A percentile compares a stretch with the other conserved stretches of the same genome.
These are phyloP conservation scores for Ogataea hybrid DNA, from an alignment of 1,139 yeast genomes.

Conservation along the genomic window DNA sequence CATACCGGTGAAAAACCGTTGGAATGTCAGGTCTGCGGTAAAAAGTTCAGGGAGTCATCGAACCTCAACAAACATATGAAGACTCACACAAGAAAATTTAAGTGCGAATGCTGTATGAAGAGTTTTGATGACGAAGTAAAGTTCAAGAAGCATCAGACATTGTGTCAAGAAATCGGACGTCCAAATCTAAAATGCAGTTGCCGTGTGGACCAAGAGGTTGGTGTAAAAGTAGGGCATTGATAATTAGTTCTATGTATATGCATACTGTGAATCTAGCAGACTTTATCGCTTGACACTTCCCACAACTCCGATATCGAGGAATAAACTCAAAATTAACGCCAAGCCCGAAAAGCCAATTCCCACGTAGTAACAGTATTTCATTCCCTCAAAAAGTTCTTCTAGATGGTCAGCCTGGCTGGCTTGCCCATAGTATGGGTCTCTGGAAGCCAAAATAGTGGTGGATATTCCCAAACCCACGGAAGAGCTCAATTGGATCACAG, in stretches of 20 bases:
- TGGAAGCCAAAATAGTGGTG: constrained; percentile 36
- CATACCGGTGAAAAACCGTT: constrained; percentile 76
- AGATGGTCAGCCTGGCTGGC: constrained; percentile 25
- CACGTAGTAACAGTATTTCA: constrained; percentile 40
- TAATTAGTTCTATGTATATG: neutral
- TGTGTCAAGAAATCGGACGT: constrained; percentile 16
- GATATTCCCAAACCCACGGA: constrained; percentile 42
- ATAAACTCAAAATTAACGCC: constrained; percentile 34
- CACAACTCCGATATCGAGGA: constrained; percentile 37
- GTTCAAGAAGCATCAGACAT: constrained; percentile 40
- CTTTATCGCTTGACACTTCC: constrained; percentile 18
- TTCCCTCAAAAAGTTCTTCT: constrained; percentile 32
- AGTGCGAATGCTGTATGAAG: constrained; percentile 51
- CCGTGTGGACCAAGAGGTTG: constrained; percentile 2
- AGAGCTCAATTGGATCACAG: constrained; percentile 38
- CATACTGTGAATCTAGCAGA: neutral
- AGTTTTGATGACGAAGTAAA: constrained; percentile 47
- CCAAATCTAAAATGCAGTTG: constrained; percentile 6
- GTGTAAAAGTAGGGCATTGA: neutral
- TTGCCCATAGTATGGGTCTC: constrained; percentile 32
- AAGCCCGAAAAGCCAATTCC: constrained; percentile 37
- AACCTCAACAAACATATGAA: constrained; percentile 87
- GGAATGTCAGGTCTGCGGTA: constrained; percentile 75
- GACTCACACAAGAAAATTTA: constrained; percentile 52
- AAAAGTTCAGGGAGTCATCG: constrained; percentile 84